These are phyloP conservation scores for Chamaecrista fasciculata DNA, from an alignment of 306 rosid genomes.

Conservation along the genomic window DNA sequence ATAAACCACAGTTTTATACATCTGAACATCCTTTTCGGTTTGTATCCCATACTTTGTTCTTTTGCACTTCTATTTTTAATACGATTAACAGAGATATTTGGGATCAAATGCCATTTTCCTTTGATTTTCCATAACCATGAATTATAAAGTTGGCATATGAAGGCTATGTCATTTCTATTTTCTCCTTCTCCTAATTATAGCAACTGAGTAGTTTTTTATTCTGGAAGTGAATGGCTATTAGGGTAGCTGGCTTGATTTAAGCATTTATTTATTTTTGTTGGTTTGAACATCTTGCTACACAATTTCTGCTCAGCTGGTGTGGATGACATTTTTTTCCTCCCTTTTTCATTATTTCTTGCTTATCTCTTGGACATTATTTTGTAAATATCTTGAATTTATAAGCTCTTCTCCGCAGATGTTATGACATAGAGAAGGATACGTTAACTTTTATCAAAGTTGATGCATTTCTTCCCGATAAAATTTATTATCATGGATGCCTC, in stretches of 20 bases:
- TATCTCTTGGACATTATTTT: constrained; percentile 20
- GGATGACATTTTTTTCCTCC: constrained; percentile 19
- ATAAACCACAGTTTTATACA: constrained; percentile 87
- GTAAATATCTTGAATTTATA: constrained; percentile 27
- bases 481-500: constrained; percentile 92
- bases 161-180: constrained; percentile 15
- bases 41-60: constrained; percentile 41
- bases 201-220: not conserved
- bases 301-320: not conserved
- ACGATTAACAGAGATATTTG: not conserved
- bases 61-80: not conserved
- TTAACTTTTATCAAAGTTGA: constrained; percentile 90
- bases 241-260: not conserved
- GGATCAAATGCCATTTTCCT: constrained; percentile 8
- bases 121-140: constrained; percentile 3
- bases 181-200: not conserved
- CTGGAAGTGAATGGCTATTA: not conserved
- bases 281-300: not conserved
- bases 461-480: constrained; percentile 65
- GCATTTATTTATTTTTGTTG: not conserved
- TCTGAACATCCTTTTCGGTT: constrained; percentile 98
- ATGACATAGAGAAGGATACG: constrained; percentile 73
- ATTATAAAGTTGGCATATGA: constrained; percentile 6
- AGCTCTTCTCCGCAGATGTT: constrained; percentile 60
- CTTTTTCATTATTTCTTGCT: not conserved